These are phyloP conservation scores for Amaranthus hypochondriacus DNA, from an alignment of 148 eudicot genomes.

Conservation along the genomic window DNA sequence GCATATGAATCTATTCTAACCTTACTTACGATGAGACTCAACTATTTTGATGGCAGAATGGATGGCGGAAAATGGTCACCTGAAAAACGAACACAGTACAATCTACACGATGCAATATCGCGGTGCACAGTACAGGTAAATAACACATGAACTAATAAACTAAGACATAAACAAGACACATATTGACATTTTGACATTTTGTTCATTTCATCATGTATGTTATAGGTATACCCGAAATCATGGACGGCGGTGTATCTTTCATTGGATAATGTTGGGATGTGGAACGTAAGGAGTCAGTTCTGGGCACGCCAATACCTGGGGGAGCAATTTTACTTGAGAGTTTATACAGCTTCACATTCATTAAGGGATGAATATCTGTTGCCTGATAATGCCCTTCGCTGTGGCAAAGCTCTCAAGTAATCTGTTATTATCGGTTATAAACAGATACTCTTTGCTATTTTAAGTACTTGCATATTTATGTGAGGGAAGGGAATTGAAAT, in stretches of 20 bases:
- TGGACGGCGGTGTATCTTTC: constrained; percentile 39
- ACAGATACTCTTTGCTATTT: neutral
- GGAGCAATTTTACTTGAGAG: constrained; percentile 31
- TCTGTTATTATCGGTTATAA: neutral
- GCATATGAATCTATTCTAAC: neutral
- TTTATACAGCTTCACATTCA: constrained; percentile 28
- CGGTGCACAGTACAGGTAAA: constrained; percentile 78
- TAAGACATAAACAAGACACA: neutral
- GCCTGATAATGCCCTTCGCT: constrained; percentile 35
- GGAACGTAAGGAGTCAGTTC: constrained; percentile 37
- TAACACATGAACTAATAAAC: neutral
- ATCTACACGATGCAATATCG: constrained; percentile 59
- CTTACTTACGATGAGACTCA: neutral
- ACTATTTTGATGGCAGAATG: constrained; percentile 41
- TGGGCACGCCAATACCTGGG: constrained; percentile 46
- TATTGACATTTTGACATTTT: neutral
- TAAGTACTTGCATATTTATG: neutral
- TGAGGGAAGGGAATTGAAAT: neutral
- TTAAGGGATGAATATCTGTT: constrained; percentile 30
- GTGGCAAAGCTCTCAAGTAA: constrained; percentile 27
- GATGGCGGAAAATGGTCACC: constrained; percentile 65
- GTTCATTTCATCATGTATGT: too few species aligned
- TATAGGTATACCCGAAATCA: constrained; percentile 37
- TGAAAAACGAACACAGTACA: constrained; percentile 47
- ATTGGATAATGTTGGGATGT: constrained; percentile 39